Conservation (phyloP, 768 basidiomycete species). For the Multifurca ochricompacta region DNA sequence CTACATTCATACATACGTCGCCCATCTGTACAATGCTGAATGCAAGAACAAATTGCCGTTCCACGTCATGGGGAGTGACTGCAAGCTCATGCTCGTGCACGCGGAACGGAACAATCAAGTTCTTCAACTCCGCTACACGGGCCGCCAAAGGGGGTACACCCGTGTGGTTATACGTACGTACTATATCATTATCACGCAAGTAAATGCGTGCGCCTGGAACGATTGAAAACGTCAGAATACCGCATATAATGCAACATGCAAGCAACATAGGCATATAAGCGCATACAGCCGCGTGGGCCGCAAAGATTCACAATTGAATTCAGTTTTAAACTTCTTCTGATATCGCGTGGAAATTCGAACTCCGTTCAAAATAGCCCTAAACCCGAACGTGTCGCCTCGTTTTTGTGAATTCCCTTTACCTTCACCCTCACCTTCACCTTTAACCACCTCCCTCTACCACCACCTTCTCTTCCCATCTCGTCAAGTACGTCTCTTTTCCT, state of each 20-base stretch:
- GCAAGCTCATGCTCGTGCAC: neutral
- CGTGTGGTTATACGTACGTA: neutral
- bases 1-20: too few species aligned
- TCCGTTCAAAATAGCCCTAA: constrained; percentile 19
- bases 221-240: too few species aligned
- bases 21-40: too few species aligned
- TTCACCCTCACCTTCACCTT: constrained; percentile 14
- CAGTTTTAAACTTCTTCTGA: too few species aligned
- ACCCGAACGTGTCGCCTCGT: constrained; percentile 18
- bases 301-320: too few species aligned
- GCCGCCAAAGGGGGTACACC: neutral
- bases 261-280: too few species aligned
- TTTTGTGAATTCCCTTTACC: constrained; percentile 17
- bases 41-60: too few species aligned
- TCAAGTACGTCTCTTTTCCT: constrained; percentile 15
- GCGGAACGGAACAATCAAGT: neutral
- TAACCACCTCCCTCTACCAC: constrained; percentile 11
- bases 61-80: too few species aligned
- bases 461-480: constrained; percentile 14
- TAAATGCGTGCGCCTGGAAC: too few species aligned
- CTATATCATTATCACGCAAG: too few species aligned
- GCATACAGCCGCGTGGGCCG: too few species aligned
- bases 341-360: constrained; percentile 2
- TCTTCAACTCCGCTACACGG: neutral
- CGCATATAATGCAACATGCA: too few species aligned